Evolutionary conservation across 75 land plant genomes (phyloP), one percentile per base, ranked within the genome.

Genomic region (Picea sitchensis): DNA sequence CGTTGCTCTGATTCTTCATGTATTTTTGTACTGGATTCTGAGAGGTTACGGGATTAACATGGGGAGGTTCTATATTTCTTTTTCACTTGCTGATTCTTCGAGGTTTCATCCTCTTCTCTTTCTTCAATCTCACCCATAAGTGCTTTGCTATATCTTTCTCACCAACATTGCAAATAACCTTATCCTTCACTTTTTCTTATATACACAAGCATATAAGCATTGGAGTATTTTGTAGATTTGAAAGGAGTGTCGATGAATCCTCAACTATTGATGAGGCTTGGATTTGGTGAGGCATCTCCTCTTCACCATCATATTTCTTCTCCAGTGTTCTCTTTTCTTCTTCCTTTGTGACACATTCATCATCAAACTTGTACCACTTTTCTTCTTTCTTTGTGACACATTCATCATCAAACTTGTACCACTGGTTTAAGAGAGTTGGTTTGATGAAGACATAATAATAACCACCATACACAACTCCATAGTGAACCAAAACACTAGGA

Each of bases 301-400:
- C 96, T 79, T 93, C 96, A 69, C 96, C 96, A 73, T 94, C 96
- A 87, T 90, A 93, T 44, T 93, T 92, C 86, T 93, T 92, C 79
- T 93, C 92, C 20, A 90, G 73, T 34, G 90, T 88, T 58, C 86
- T 79, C 77, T 90, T 90, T 21, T 59, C 20, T 34, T 90, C 94
- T 76, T 92, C 94, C 80, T 92, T 93, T 56, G 94, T 93, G 23
- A 92, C 94, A 56, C 90, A 89, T 71, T 93, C 96, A 87, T 93
- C 96, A 86, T 93, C 96, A 84, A 92, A 93, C 81, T 93, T 93
- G 69, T 80, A 93, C 96, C 34, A 38, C 77, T 90, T 90, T 21
- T 58, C 18, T 32, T 87, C 94, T 76, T 90, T 92, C 80, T 93
- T 93, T 41, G 94, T 93, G 18, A 91, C 94, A 59, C 90, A 90